phyloP scores from a whole-genome alignment of 495 filamentous ascomycete genomes.

The Talaromyces proteolyticus region DNA sequence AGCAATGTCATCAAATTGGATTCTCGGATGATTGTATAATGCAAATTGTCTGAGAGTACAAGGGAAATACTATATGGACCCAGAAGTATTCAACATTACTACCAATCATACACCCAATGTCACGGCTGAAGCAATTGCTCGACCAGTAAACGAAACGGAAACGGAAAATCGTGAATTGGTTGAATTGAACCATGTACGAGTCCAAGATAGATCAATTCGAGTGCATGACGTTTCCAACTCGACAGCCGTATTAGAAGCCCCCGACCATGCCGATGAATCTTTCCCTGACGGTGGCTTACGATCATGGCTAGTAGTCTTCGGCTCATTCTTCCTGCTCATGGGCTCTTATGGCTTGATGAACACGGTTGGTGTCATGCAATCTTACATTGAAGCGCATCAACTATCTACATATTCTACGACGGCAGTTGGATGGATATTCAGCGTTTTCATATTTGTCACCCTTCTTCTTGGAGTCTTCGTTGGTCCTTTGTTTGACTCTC shows the following conservation, averaged over 20 bases:
- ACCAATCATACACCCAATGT: too few species aligned
- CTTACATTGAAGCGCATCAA: slow-evolving; percentile 55
- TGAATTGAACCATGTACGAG: too few species aligned
- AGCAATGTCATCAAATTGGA: too few species aligned
- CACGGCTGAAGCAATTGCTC: too few species aligned
- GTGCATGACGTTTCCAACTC: neutral
- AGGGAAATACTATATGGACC: too few species aligned
- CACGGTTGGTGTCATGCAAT: slow-evolving; percentile 56
- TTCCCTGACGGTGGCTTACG: slow-evolving; percentile 57
- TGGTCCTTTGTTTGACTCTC: slow-evolving; percentile 60
- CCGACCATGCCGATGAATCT: slow-evolving; percentile 14
- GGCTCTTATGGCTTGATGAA: slow-evolving; percentile 59
- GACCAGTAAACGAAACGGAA: too few species aligned
- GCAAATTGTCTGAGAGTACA: too few species aligned
- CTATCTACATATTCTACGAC: slow-evolving; percentile 46
- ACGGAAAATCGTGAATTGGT: too few species aligned
- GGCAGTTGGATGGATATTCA: slow-evolving; percentile 61
- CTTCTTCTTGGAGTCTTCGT: slow-evolving; percentile 58
- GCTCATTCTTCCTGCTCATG: slow-evolving; percentile 56
- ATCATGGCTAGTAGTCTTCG: slow-evolving; percentile 60
- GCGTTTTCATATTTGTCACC: slow-evolving; percentile 56
- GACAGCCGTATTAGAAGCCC: neutral
- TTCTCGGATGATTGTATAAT: too few species aligned
- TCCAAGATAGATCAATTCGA: neutral
- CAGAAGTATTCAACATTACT: too few species aligned